Percentiles rank a stretch among this genome's conserved stretches.
Evolutionary conservation across 2,329 filamentous ascomycete genomes (phyloP).

Genomic region (Nemania abortiva): DNA sequence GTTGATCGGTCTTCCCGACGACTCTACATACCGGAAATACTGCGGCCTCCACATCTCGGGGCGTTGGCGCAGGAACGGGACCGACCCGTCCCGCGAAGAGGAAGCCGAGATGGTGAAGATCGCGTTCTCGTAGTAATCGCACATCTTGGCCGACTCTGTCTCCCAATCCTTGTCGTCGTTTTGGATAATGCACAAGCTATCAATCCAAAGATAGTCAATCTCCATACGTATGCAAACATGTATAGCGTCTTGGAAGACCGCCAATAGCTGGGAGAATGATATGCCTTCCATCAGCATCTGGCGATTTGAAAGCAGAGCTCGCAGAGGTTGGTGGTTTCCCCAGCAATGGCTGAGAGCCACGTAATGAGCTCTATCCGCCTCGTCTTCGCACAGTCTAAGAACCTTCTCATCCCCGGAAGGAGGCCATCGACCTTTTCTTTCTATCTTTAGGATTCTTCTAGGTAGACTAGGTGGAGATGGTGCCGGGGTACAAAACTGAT

Average conservation of each 20-base stretch:
- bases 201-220: constrained; percentile 37
- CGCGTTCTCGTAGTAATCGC: constrained; percentile 31
- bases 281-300: not conserved
- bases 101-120: constrained; percentile 18
- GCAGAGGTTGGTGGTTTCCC: constrained; percentile 1
- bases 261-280: not conserved
- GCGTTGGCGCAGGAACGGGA: constrained; percentile 10
- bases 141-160: constrained; percentile 36
- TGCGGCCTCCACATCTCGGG: not conserved
- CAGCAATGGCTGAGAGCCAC: constrained; percentile 15
- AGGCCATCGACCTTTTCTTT: not conserved
- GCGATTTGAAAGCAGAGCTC: constrained; percentile 9
- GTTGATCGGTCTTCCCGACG: constrained; percentile 4
- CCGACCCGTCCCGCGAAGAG: constrained; percentile 4
- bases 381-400: constrained; percentile 1
- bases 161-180: constrained; percentile 36
- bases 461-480: not conserved
- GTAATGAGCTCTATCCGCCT: constrained; percentile 7
- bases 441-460: not conserved
- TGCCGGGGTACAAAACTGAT: not conserved
- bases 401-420: not conserved
- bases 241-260: constrained; percentile 13
- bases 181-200: constrained; percentile 38
- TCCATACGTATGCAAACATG: not conserved
- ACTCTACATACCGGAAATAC: not conserved